Conservation (phyloP, 2,329 filamentous ascomycete species). For the Scortechinia acanthostroma region DNA sequence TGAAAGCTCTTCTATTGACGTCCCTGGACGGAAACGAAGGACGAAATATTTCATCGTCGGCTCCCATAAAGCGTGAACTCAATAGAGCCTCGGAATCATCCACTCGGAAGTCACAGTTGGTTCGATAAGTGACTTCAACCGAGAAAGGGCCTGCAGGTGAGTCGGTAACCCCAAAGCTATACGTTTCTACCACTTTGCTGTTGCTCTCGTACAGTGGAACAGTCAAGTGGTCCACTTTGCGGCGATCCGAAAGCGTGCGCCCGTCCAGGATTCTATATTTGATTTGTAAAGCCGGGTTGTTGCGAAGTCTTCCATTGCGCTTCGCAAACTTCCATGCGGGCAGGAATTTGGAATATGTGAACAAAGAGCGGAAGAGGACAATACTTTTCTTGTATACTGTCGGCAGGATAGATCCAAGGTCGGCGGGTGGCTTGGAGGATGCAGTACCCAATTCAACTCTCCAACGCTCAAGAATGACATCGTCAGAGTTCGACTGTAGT, state of each 20-base stretch:
- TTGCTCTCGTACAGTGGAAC: slow-evolving; percentile 43
- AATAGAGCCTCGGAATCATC: slow-evolving; percentile 59
- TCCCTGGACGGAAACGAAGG: slow-evolving; percentile 40
- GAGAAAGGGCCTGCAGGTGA: slow-evolving; percentile 55
- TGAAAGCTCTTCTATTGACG: slow-evolving; percentile 7
- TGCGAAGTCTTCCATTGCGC: slow-evolving; percentile 44
- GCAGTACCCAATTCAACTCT: slow-evolving; percentile 48
- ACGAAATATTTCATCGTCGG: slow-evolving; percentile 53
- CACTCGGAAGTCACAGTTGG: slow-evolving; percentile 56
- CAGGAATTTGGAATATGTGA: slow-evolving; percentile 52
- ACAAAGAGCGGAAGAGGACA: slow-evolving; percentile 58
- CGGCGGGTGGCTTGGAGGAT: slow-evolving; percentile 28
- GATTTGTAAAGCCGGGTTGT: slow-evolving; percentile 44
- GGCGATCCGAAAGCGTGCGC: slow-evolving; percentile 15
- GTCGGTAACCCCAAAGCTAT: slow-evolving; percentile 49
- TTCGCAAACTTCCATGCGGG: slow-evolving; percentile 59
- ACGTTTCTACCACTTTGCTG: slow-evolving; percentile 39
- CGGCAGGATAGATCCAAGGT: slow-evolving; percentile 49
- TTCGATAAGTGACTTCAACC: slow-evolving; percentile 52
- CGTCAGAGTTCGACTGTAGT: slow-evolving; percentile 27
- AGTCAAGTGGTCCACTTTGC: slow-evolving; percentile 39
- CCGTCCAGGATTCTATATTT: slow-evolving; percentile 52
- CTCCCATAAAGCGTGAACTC: slow-evolving; percentile 59
- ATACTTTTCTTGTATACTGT: slow-evolving; percentile 68
- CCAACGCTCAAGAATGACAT: slow-evolving; percentile 61